These are phyloP conservation scores for Ophiocordyceps camponoti-floridani DNA, from an alignment of 2,329 filamentous ascomycete species.

Conservation along the genomic window DNA sequence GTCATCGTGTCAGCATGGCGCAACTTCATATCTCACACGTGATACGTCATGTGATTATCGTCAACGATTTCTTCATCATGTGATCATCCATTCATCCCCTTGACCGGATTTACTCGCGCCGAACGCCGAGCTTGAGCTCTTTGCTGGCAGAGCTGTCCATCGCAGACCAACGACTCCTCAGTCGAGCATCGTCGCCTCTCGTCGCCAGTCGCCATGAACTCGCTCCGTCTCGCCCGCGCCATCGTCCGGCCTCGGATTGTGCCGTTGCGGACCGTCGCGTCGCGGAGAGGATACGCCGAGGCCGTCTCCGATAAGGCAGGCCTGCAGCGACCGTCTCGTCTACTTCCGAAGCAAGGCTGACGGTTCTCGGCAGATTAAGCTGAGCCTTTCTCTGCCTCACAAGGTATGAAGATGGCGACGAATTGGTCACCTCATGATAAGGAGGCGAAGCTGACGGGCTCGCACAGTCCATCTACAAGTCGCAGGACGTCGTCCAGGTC, in stretches of 20 bases:
- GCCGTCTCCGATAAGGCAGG: conserved; percentile 66
- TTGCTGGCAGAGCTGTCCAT: background rate
- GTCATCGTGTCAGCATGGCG: too few species aligned
- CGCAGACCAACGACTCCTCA: background rate
- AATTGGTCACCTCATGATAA: conserved; percentile 1
- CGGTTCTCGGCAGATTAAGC: conserved; percentile 53
- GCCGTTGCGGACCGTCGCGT: conserved; percentile 55
- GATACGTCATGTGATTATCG: too few species aligned
- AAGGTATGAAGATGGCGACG: conserved; percentile 51
- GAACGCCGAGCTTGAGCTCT: background rate
- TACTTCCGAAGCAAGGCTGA: conserved; percentile 6
- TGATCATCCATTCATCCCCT: background rate
- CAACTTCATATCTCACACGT: too few species aligned
- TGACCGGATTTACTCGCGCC: background rate
- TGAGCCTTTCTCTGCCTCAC: conserved; percentile 93
- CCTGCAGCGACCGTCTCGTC: background rate
- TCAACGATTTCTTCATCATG: background rate
- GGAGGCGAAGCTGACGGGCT: conserved; percentile 20
- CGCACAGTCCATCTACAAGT: conserved; percentile 49
- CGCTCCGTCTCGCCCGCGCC: conserved; percentile 77
- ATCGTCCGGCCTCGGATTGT: conserved; percentile 72
- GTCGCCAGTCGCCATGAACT: conserved; percentile 57
- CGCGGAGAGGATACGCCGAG: conserved; percentile 84
- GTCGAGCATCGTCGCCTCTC: conserved; percentile 20
- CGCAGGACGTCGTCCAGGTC: conserved; percentile 70